These are phyloP conservation scores for Acorus gramineus DNA, from an alignment of 106 monocot genomes.

Conservation along the genomic window DNA sequence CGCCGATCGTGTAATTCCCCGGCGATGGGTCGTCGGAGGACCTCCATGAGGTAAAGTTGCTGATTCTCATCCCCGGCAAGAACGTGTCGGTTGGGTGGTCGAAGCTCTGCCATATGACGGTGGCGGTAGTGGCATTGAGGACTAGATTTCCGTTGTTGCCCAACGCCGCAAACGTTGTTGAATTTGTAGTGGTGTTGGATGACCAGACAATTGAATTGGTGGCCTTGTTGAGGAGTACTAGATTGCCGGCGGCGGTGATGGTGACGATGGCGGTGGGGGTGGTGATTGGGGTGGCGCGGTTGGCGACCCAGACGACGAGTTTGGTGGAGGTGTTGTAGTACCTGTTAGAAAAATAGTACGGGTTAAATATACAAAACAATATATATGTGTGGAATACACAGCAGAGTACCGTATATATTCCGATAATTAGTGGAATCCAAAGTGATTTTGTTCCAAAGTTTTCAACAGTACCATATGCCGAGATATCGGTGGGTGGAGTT, in stretches of 20 bases:
- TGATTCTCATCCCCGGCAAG: conserved; percentile 20
- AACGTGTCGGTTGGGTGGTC: conserved; percentile 26
- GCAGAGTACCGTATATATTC: too few relatives aligned
- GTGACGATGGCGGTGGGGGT: conserved; percentile 10
- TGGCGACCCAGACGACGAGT: conserved; percentile 50
- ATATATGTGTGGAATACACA: too few relatives aligned
- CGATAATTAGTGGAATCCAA: too few relatives aligned
- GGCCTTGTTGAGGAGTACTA: conserved; percentile 13
- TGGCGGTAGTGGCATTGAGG: conserved; percentile 1
- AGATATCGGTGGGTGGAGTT: conserved; percentile 25
- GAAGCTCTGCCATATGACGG: conserved; percentile 27
- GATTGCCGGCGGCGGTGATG: conserved; percentile 17
- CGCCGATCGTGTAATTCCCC: conserved; percentile 16
- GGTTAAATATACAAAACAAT: too few relatives aligned
- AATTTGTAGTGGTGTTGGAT: background rate
- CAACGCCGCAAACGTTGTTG: conserved; percentile 5
- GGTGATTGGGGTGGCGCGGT: conserved; percentile 29
- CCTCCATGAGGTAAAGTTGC: conserved; percentile 20
- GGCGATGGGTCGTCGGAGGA: conserved; percentile 18
- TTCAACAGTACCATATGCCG: conserved; percentile 31
- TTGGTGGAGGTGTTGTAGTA: conserved; percentile 16
- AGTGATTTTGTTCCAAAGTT: too few relatives aligned
- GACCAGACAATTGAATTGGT: conserved; percentile 23
- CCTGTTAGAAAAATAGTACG: too few relatives aligned
- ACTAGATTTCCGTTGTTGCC: conserved; percentile 23